Conservation (phyloP, 805 yeast genomes). For the Yarrowia phangngaensis region DNA sequence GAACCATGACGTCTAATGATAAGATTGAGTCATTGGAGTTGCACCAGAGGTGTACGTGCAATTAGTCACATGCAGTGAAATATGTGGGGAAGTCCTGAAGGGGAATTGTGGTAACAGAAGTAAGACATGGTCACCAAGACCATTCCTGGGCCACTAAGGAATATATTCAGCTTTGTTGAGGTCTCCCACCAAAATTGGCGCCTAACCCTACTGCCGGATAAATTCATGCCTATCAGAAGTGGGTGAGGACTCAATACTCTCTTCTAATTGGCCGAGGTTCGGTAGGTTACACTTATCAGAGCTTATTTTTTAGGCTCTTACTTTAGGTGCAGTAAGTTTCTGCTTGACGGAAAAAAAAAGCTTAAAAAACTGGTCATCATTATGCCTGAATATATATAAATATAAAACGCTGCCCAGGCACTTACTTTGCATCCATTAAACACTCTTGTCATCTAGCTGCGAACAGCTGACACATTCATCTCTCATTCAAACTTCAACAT, state of each 20-base stretch:
- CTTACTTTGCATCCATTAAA: no score
- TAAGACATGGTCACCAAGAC: no score
- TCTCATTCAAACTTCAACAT: background rate
- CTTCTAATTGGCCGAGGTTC: slow-evolving; percentile 26
- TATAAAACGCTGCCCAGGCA: no score
- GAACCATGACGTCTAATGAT: slow-evolving; percentile 21
- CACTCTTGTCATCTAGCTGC: no score
- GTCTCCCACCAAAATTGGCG: slow-evolving; percentile 5
- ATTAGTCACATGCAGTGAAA: slow-evolving; percentile 25
- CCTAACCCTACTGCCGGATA: slow-evolving; percentile 2
- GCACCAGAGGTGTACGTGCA: slow-evolving; percentile 26
- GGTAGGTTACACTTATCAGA: slow-evolving; percentile 17
- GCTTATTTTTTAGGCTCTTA: background rate
- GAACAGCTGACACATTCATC: no score
- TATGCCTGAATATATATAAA: no score
- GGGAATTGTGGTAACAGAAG: no score
- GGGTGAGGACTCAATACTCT: slow-evolving; percentile 16
- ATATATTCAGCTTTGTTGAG: no score
- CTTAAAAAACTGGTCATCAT: no score
- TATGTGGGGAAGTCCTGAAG: slow-evolving; percentile 22
- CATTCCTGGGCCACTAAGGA: no score
- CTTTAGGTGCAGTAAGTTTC: slow-evolving; percentile 7
- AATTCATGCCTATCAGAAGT: slow-evolving; percentile 11
- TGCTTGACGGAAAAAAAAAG: background rate
- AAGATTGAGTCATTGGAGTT: slow-evolving; percentile 26